Conservation (phyloP, 768 basidiomycete genomes). For the Amanita brunnescens region DNA sequence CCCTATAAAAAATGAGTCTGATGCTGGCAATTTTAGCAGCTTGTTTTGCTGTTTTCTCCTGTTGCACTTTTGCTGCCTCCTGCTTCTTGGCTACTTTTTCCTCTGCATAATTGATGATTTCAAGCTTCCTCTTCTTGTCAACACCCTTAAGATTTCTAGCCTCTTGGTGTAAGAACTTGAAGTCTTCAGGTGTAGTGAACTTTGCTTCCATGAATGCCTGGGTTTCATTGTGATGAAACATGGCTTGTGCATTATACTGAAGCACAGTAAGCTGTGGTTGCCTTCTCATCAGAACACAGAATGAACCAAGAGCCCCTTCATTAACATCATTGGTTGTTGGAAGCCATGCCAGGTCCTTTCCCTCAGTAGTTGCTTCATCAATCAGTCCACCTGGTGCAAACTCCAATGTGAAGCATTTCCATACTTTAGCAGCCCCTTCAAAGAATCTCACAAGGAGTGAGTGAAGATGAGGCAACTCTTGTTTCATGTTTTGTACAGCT, state of each 20-base stretch:
- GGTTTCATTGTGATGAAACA: slow-evolving; percentile 6
- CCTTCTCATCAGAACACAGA: background rate
- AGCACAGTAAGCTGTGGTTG: background rate
- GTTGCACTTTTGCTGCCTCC: background rate
- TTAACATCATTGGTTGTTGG: background rate
- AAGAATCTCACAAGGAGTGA: slow-evolving; percentile 5
- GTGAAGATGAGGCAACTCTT: slow-evolving; percentile 3
- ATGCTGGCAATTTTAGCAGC: background rate
- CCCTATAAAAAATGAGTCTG: slow-evolving; percentile 6
- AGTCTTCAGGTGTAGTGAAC: slow-evolving; percentile 6
- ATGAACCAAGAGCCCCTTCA: background rate
- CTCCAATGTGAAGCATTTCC: background rate
- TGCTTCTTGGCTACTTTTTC: background rate
- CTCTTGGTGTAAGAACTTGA: background rate
- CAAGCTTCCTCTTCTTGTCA: background rate
- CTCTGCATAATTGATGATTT: slow-evolving; percentile 1
- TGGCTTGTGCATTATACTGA: background rate
- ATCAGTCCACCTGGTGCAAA: slow-evolving; percentile 1
- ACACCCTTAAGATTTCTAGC: background rate
- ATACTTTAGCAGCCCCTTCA: background rate
- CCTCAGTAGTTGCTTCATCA: slow-evolving; percentile 7
- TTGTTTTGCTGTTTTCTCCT: slow-evolving; percentile 2
- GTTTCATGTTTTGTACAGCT: background rate
- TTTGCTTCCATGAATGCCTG: slow-evolving; percentile 9
- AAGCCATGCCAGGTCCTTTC: slow-evolving; percentile 9